phyloP scores from a whole-genome alignment of 495 filamentous ascomycete genomes.

The Tuber melanosporum region DNA sequence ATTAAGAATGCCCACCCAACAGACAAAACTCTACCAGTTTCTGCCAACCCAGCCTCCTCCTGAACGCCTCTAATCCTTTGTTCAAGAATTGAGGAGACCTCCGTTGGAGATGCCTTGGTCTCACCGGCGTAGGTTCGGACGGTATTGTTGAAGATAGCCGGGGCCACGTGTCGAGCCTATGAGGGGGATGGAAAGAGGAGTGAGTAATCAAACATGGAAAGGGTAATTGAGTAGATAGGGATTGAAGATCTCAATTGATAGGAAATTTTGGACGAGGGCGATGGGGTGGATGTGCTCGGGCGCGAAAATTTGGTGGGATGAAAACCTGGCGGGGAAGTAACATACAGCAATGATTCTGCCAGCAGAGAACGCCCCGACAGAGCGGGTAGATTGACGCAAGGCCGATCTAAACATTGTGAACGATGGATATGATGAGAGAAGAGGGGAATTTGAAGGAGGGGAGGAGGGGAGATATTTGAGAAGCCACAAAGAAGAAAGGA shows the following conservation, averaged over 20 bases:
- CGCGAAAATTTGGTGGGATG: neutral
- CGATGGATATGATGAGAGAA: slow-evolving; percentile 51
- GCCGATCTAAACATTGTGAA: slow-evolving; percentile 93
- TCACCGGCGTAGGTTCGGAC: slow-evolving; percentile 85
- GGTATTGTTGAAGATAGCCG: slow-evolving; percentile 65
- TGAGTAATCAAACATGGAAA: slow-evolving; percentile 39
- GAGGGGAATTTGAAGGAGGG: slow-evolving; percentile 23
- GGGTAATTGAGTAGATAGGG: slow-evolving; percentile 39
- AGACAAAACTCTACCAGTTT: slow-evolving; percentile 97
- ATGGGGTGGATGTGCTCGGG: slow-evolving; percentile 10
- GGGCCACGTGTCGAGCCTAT: slow-evolving; percentile 79
- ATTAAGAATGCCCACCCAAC: slow-evolving; percentile 69
- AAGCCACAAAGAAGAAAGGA: slow-evolving; percentile 42
- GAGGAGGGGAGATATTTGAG: slow-evolving; percentile 37
- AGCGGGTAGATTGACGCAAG: slow-evolving; percentile 88
- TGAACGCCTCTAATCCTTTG: slow-evolving; percentile 96
- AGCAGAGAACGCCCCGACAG: slow-evolving; percentile 86
- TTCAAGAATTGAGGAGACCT: slow-evolving; percentile 98
- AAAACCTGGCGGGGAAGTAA: slow-evolving; percentile 45
- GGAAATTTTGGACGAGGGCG: slow-evolving; percentile 34
- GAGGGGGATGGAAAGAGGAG: slow-evolving; percentile 43
- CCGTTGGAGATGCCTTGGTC: slow-evolving; percentile 90
- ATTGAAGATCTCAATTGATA: slow-evolving; percentile 41
- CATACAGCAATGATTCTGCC: slow-evolving; percentile 89
- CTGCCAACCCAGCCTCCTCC: slow-evolving; percentile 91